Base-by-base conservation (phyloP, 148 eudicot genomes). In the Spergularia marina region DNA sequence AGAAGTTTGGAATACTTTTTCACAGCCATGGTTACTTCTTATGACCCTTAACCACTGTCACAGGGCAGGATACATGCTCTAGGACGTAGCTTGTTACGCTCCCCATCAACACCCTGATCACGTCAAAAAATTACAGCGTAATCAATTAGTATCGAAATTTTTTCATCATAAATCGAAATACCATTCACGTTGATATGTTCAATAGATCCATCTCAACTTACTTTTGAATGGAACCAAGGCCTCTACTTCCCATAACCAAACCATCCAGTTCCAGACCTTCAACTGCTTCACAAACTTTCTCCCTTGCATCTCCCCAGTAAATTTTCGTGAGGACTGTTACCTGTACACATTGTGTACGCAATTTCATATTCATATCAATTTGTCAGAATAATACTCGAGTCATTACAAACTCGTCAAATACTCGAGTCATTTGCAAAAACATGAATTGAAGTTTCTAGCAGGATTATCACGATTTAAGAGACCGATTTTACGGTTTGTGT, bases 231-330 rank as follows among this genome's bases (percentile, higher is more conserved):
- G 73, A 12, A n/a, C 88, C 77, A 15, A 86, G 85, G 74, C 88
- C 88, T 79, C 88, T 76, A 68, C 88, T 83, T 76, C 88, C 88
- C 86, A 86, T 81, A 79, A 86, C 62, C 65, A 86, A 59, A 74
- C 75, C 59, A 74, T 77, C 82, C 16, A 86, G 60, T 21, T 83
- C 64, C 65, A 76, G 71, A 10, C n/a, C 69, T 36, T 21, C 83
- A 57, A 79, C 78, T 2, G 88, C 88, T 69, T 79, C 86, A 68
- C 86, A 86, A 58, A 86, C 67, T 54, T 83, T 86, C 20, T 83
- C 86, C 34, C 88, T 83, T 10, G 88, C 84, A 67, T 86, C 88
- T 71, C 88, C 88, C 86, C 86, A 86, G 74, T 76, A 74, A 16
- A 86, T 61, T 75, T 86, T 86, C 23, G 77, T 80, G 2, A 81